These are phyloP conservation scores for Verticillium nubilum DNA, from an alignment of 2,329 filamentous ascomycete species.

Conservation along the genomic window DNA sequence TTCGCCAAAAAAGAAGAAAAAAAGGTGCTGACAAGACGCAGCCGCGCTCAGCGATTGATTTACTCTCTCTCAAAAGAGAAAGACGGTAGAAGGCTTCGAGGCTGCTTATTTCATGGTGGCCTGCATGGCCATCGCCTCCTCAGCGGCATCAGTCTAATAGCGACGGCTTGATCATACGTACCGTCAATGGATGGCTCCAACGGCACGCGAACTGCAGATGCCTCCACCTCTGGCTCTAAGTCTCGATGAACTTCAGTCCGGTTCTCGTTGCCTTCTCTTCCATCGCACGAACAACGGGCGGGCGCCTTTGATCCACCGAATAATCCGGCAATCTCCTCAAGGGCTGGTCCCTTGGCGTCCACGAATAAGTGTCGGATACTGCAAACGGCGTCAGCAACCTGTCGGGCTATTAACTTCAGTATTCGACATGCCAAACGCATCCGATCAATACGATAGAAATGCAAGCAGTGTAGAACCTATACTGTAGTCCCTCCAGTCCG, in stretches of 20 bases:
- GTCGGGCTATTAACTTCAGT: slow-evolving; percentile 49
- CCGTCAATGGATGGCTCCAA: too few species aligned
- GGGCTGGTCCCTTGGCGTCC: slow-evolving; percentile 59
- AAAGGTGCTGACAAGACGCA: background rate
- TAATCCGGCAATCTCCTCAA: slow-evolving; percentile 62
- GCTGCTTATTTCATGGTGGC: slow-evolving; percentile 24
- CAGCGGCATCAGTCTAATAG: too few species aligned
- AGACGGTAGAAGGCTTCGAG: slow-evolving; percentile 19
- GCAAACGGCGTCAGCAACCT: slow-evolving; percentile 42
- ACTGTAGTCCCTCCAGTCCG: slow-evolving; percentile 36
- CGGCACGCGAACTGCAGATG: too few species aligned
- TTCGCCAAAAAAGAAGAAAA: background rate
- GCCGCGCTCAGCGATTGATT: slow-evolving; percentile 1
- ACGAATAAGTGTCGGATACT: slow-evolving; percentile 52
- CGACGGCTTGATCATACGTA: too few species aligned
- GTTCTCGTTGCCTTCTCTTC: background rate
- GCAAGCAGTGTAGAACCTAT: background rate
- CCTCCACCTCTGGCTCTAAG: background rate
- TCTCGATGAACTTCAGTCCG: background rate
- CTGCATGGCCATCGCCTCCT: slow-evolving; percentile 28
- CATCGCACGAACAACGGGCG: slow-evolving; percentile 29
- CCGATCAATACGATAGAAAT: slow-evolving; percentile 6
- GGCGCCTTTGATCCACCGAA: slow-evolving; percentile 61
- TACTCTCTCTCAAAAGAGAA: background rate
- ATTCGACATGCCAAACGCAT: slow-evolving; percentile 44